Evolutionary conservation across 2,329 filamentous ascomycete species (phyloP).

Genomic region (Trichoderma sp.): DNA sequence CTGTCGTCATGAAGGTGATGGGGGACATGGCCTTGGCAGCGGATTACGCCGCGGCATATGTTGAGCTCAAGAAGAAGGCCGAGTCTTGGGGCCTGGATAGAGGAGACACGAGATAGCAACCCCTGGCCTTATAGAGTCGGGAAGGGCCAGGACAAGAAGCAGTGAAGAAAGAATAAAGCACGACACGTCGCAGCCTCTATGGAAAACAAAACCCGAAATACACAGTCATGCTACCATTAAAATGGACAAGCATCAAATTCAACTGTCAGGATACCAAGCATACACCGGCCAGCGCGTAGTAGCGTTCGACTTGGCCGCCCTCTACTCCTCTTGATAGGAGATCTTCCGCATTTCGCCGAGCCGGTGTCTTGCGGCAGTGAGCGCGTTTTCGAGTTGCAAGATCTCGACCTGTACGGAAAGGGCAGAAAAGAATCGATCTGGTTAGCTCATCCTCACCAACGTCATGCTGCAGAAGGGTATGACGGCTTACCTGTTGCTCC

Average conservation of each 20-base stretch:
- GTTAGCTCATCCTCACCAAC: neutral
- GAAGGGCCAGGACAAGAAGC: neutral
- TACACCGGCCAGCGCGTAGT: neutral
- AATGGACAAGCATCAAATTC: neutral
- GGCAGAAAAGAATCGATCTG: neutral
- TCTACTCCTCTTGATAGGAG: conserved; percentile 78
- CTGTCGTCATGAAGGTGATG: conserved; percentile 70
- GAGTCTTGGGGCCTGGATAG: conserved; percentile 37
- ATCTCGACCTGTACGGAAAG: conserved; percentile 77
- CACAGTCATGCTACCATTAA: neutral
- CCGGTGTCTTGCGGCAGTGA: conserved; percentile 76
- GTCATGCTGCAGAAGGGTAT: neutral
- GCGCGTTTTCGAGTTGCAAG: conserved; percentile 85
- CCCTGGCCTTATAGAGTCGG: neutral
- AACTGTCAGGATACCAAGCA: neutral
- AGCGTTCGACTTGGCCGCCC: neutral
- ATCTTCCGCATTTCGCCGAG: conserved; percentile 98
- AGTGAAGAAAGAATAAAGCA: neutral
- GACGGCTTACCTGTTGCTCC: conserved; percentile 85
- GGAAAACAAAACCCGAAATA: neutral
- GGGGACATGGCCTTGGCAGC: conserved; percentile 67
- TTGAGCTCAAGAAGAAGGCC: conserved; percentile 55
- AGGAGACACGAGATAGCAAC: neutral
- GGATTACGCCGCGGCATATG: conserved; percentile 66
- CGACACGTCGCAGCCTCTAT: neutral